Evolutionary conservation across 2,329 filamentous ascomycete species (phyloP), one percentile per base, ranked within the genome.

Genomic region (Exophiala spinifera): DNA sequence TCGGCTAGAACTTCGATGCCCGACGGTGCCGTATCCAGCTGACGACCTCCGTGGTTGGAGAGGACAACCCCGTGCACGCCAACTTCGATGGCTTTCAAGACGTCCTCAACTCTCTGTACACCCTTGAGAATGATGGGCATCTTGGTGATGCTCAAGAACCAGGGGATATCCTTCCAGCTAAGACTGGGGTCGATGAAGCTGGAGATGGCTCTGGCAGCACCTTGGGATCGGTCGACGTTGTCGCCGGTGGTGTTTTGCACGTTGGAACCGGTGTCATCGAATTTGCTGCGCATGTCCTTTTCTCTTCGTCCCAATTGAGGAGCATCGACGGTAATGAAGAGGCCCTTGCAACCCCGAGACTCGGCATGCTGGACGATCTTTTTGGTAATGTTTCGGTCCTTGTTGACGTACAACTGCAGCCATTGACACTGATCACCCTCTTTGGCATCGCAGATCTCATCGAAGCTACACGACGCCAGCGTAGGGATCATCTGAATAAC

Each of bases 401-500:
- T 94, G 81, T 99, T 99, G 64, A 99, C 89, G 74, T 96, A 95
- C 1, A 99, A 83, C 74, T 99, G 94, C 63, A 99, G 78, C 94
- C 94, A 99, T 73, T 97, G 94, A 3, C 91, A 84, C 72, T 96
- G 91, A 59, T 87, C 86, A 42, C 82, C 88, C 60, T 82, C 77
- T 25, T 80, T 82, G 15, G 91, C 94, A 70, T 97, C 94, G 61
- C 95, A 78, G 56, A 99, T 96, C 74, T 99, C 92, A 74, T 99
- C 94, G 66, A 99, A 96, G 1, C 91, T 94, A 76, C 94, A 97
- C 1, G 91, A 96, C 1, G 94, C 94, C 5, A 99, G 80, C 2
- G 94, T 99, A 1, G 94, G 94, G 58, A 99, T 97, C 94, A 99
- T 99, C 74, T 99, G 94, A 58, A 97, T 83, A 48, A 97, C 87